Base-by-base conservation (phyloP, 2,329 filamentous ascomycete genomes). In the Diaporthe citrichinensis region DNA sequence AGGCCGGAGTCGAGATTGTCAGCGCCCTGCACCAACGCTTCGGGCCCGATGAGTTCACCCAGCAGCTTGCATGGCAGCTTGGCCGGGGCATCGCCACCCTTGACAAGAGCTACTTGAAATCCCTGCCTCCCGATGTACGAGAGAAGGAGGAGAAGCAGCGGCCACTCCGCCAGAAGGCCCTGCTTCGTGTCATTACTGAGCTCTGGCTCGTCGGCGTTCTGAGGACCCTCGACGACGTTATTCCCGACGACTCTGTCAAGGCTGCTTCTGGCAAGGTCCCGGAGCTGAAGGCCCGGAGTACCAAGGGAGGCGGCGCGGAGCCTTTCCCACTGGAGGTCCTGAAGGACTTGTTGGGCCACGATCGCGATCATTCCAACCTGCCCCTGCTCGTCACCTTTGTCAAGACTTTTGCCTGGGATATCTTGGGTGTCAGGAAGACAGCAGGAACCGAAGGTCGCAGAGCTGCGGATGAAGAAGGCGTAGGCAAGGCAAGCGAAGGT, bases 81-180 rank as follows among this genome's bases (percentile, higher is more conserved):
- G 96, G 96, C 74, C 95, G 96, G 80, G 96, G 96, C 44, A 90
- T 98, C 87, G 95, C 94, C 74, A 97, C 95, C 17, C 96, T 96
- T 7, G 96, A 98, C 83, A 98, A 95, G 86, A 91, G 92, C 77
- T 90, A 89, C 77, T 86, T 98, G 79, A 98, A 98, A 85, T 89
- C 90, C 1, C 88, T 98, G 78, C 87, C 93, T 8, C 90, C 92
- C 49, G 97, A 99, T 80, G 91, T 95, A 41, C 94, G 94, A 71
- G 97, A 99, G 83, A 94, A 95, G 78, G 97, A 99, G 84, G 97
- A 99, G 85, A 98, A 98, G 84, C 97, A 99, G 76, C 93, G 97
- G 8, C 88, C 98, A 55, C 90, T 92, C 44, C 92, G 97, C 72
- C 97, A 99, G 83, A 92, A 97, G 74, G 90, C 96, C 8, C 90